Base-by-base conservation (phyloP, 169 alveolate species). In the Cryptosporidium viatorum region DNA sequence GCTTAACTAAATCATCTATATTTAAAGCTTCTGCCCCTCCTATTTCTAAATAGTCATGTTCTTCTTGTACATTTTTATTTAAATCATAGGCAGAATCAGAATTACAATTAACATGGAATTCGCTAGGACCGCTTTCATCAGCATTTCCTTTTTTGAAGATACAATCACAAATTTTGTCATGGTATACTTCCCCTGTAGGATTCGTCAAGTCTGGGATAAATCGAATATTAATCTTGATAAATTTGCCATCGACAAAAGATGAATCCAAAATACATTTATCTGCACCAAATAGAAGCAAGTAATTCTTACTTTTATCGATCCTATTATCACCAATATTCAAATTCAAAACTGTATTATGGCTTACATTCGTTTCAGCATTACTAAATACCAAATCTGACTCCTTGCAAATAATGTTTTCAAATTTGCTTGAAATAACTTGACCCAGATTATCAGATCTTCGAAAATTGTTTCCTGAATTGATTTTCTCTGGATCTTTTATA, bases 261-360 rank as follows among this genome's bases (percentile, higher is more conserved):
- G 86, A 73, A 21, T 73, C 71, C 10, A 73, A 59, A 52, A 73
- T 73, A 59, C 86, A 73, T 31, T 35, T 58, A 31, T 73, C 71
- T 3, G 86, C 86, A 6, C 41, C 33, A 33, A 73, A 23, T 41
- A 65, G 21, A 65, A 65, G 71, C 50, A 65, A 8, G 10, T 65
- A 65, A 37, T 33, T n/a, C 50, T 8, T 33, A 21, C 10, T n/a
- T 14, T 18, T n/a, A 12, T 7, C 6, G 0, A 18, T 31, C 50
- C 10, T n/a, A 65, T 3, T 31, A 12, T 37, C 51, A 16, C 31
- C 16, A 35, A 31, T 31, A 31, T 33, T 65, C 23, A 65, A 9
- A 31, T 9, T 65, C 43, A 65, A n/a, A 29, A 65, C 9, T 33
- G 71, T 65, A 65, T 5, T 37, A 37, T 31, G 14, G 33, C 4